A percentile compares a stretch with the other conserved stretches of the same genome.
phyloP scores from a whole-genome alignment of 1,139 yeast species.

The Hansenula lynferdii region DNA sequence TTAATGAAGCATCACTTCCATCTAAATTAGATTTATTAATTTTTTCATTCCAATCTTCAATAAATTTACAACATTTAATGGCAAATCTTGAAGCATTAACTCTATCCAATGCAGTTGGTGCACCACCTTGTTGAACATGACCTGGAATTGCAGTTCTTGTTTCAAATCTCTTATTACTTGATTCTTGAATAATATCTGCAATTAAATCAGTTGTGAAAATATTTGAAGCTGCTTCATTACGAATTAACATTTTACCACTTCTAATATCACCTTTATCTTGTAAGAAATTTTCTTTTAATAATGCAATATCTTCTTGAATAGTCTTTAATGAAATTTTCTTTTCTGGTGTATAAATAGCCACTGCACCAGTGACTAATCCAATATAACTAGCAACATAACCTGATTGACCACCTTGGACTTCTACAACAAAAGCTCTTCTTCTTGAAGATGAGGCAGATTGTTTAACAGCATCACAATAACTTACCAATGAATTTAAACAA shows the following conservation, averaged over 20 bases:
- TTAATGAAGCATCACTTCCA: constrained; percentile 28
- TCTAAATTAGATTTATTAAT: constrained; percentile 23
- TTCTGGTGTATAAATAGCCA: constrained; percentile 92
- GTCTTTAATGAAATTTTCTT: constrained; percentile 69
- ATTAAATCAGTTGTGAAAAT: constrained; percentile 63
- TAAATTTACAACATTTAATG: constrained; percentile 62
- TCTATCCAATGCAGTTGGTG: constrained; percentile 78
- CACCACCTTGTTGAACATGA: constrained; percentile 78
- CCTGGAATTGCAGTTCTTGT: constrained; percentile 79
- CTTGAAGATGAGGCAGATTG: constrained; percentile 95
- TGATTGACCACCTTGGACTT: constrained; percentile 95
- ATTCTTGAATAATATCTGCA: constrained; percentile 64
- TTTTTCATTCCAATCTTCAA: constrained; percentile 44
- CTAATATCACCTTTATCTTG: constrained; percentile 77
- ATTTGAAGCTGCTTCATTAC: constrained; percentile 66
- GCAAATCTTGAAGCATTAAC: constrained; percentile 68
- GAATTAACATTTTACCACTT: constrained; percentile 62
- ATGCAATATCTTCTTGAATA: constrained; percentile 71
- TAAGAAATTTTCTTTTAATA: constrained; percentile 63
- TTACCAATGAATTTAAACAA: constrained; percentile 83
- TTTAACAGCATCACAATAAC: constrained; percentile 92
- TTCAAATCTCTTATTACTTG: constrained; percentile 63
- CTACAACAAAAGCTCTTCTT: constrained; percentile 93
- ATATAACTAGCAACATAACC: constrained; percentile 90
- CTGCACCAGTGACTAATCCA: constrained; percentile 89